Percentiles rank a stretch among this genome's conserved stretches.
phyloP scores from a whole-genome alignment of 2,329 filamentous ascomycete genomes.

The Penicillium sp. region DNA sequence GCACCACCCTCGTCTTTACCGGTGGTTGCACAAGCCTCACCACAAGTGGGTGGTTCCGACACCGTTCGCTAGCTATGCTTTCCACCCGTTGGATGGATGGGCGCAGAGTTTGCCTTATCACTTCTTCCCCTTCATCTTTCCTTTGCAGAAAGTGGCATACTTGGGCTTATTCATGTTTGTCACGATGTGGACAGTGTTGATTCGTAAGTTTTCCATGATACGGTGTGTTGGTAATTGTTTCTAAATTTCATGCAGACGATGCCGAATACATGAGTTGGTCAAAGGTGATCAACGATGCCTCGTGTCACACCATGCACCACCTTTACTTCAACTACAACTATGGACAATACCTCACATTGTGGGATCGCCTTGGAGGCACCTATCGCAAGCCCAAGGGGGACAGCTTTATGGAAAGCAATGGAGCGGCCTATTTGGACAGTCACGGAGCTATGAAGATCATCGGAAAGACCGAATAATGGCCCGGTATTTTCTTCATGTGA shows the following conservation, averaged over 20 bases:
- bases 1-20: slow-evolving; percentile 78
- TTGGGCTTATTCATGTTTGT: slow-evolving; percentile 83
- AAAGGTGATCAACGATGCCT: slow-evolving; percentile 77
- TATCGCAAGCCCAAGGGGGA: slow-evolving; percentile 21
- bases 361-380: slow-evolving; percentile 83
- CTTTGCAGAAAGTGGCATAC: slow-evolving; percentile 85
- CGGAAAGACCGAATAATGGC: not conserved
- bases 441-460: not conserved
- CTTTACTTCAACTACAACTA: slow-evolving; percentile 89
- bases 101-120: slow-evolving; percentile 87
- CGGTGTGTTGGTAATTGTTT: not conserved
- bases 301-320: slow-evolving; percentile 92
- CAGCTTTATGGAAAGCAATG: slow-evolving; percentile 12
- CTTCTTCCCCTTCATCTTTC: slow-evolving; percentile 85
- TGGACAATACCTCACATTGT: slow-evolving; percentile 88
- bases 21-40: slow-evolving; percentile 88
- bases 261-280: slow-evolving; percentile 88
- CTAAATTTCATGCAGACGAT: slow-evolving; percentile 55
- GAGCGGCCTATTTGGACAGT: not conserved
- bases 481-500: not conserved
- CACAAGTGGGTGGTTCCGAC: slow-evolving; percentile 99
- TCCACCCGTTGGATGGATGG: slow-evolving; percentile 90
- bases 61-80: slow-evolving; percentile 86
- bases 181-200: slow-evolving; percentile 95
- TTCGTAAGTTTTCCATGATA: slow-evolving; percentile 46